Conservation (phyloP, 1,139 yeast species). For the Maudiozyma humilis region DNA sequence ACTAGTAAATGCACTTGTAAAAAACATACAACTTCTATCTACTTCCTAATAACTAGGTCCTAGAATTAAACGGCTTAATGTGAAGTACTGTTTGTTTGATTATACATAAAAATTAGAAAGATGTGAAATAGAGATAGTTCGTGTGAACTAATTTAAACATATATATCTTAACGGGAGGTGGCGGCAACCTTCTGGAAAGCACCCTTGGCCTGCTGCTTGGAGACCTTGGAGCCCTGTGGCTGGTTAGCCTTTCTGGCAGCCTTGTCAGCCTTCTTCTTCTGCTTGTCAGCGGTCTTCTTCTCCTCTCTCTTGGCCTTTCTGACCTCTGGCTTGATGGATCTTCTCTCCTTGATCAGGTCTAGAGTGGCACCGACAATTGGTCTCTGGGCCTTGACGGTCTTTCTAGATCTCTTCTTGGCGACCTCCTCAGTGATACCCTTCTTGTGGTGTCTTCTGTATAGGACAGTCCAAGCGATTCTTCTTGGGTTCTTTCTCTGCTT, state of each 20-base stretch:
- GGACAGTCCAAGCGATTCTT: conserved; percentile 98
- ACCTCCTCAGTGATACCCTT: conserved; percentile 99
- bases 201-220: conserved; percentile 87
- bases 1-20: too few relatives aligned
- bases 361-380: conserved; percentile 99
- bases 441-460: conserved; percentile 99
- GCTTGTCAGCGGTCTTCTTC: conserved; percentile 87
- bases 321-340: conserved; percentile 90
- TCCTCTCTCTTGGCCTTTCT: conserved; percentile 97
- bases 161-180: conserved; percentile 73
- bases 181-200: conserved; percentile 95
- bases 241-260: conserved; percentile 88
- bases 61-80: background rate
- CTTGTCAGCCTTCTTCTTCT: conserved; percentile 88
- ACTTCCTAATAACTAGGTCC: too few relatives aligned
- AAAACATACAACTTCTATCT: too few relatives aligned
- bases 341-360: conserved; percentile 96
- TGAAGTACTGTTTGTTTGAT: conserved; percentile 4
- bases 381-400: conserved; percentile 97
- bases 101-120: conserved; percentile 12
- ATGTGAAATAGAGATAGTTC: conserved; percentile 11
- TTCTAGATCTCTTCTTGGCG: conserved; percentile 94
- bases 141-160: conserved; percentile 10
- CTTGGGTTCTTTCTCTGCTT: conserved; percentile 99
- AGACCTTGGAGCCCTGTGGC: conserved; percentile 61